Evolutionary conservation across 169 alveolate genomes (phyloP).

Genomic region (Plasmodium yoelii): DNA sequence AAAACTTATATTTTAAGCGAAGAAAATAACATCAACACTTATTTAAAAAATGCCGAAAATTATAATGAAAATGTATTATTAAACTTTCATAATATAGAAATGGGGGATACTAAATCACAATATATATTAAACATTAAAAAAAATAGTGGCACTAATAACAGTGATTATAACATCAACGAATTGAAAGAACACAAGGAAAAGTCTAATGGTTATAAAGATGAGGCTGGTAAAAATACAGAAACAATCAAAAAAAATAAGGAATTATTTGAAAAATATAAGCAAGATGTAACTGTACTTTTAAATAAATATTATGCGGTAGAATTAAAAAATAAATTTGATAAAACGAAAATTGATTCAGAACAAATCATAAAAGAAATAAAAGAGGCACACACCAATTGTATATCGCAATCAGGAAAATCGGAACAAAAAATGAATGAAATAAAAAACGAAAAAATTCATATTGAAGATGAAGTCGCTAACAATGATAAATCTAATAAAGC

Average conservation of each 20-base stretch:
- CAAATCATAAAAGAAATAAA: neutral
- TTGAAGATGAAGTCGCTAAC: neutral
- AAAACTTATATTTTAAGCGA: too few relatives aligned
- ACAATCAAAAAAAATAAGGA: neutral
- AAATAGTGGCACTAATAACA: neutral
- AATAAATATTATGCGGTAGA: slow-evolving; percentile 1
- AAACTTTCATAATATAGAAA: neutral
- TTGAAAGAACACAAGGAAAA: neutral
- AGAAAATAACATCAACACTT: too few relatives aligned
- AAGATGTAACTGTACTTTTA: neutral
- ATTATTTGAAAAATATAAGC: neutral
- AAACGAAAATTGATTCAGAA: neutral
- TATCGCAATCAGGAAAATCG: neutral
- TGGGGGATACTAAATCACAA: neutral
- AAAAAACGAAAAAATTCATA: neutral
- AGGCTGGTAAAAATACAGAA: neutral
- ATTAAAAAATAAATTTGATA: slow-evolving; percentile 1
- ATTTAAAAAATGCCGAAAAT: neutral
- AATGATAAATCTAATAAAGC: slow-evolving; percentile 1
- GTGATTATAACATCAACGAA: neutral
- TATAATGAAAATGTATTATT: slow-evolving; percentile 8
- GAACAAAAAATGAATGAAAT: neutral
- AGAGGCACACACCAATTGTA: neutral
- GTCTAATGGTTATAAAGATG: neutral
- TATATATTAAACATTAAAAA: neutral